Conservation (phyloP, 1,284 basidiomycete genomes). For the Tetrapyrgos nigripes region DNA sequence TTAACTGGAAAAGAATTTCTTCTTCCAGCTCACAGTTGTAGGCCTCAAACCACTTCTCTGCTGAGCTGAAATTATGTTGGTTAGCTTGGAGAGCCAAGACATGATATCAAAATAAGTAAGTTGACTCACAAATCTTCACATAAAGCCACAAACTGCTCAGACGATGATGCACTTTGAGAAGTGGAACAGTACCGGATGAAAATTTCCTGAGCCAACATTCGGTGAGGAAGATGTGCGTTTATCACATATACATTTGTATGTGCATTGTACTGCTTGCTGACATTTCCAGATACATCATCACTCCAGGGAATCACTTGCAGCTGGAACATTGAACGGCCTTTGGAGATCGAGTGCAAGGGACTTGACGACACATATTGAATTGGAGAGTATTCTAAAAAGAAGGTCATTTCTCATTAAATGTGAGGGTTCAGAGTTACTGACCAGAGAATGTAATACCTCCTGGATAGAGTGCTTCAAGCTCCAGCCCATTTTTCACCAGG, state of each 20-base stretch:
- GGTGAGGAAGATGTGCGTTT: slow-evolving; percentile 28
- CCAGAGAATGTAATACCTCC: not conserved
- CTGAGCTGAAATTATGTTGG: not conserved
- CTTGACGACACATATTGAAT: not conserved
- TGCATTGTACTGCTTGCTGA: slow-evolving; percentile 39
- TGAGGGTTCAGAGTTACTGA: not conserved
- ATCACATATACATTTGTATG: slow-evolving; percentile 36
- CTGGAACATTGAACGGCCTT: slow-evolving; percentile 1
- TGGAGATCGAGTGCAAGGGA: not conserved
- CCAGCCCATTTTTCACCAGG: not conserved
- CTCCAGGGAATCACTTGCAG: slow-evolving; percentile 2
- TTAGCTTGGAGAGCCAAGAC: too few relatives aligned
- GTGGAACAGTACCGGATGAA: slow-evolving; percentile 39
- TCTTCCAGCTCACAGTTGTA: slow-evolving; percentile 4
- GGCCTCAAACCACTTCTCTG: not conserved
- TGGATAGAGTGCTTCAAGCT: not conserved
- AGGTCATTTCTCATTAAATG: not conserved
- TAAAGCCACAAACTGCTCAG: slow-evolving; percentile 36
- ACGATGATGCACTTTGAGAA: slow-evolving; percentile 36
- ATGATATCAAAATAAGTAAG: too few relatives aligned
- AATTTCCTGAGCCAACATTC: slow-evolving; percentile 38
- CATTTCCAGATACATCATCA: slow-evolving; percentile 37
- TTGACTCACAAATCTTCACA: slow-evolving; percentile 21
- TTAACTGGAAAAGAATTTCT: slow-evolving; percentile 10
- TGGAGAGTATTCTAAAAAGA: not conserved